phyloP scores from a whole-genome alignment of 352 stramenopile species.

The Pythium scleroteichum region DNA sequence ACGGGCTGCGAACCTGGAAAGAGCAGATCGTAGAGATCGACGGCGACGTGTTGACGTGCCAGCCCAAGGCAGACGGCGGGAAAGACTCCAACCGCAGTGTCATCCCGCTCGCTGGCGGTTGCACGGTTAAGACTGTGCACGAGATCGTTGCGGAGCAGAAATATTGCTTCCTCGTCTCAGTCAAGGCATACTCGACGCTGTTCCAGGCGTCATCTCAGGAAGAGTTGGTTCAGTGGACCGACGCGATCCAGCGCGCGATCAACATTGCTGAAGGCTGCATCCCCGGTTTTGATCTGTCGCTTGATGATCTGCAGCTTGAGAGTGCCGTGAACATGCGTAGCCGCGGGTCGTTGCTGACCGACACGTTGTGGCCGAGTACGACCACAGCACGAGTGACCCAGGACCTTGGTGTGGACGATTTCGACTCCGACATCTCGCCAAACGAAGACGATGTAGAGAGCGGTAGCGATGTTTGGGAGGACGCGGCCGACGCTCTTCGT shows the following conservation, averaged over 20 bases:
- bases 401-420: constrained; percentile 11
- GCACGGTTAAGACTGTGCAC: constrained; percentile 62
- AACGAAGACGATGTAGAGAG: constrained; percentile 35
- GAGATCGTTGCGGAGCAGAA: constrained; percentile 60
- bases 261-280: constrained; percentile 64
- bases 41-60: constrained; percentile 59
- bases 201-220: constrained; percentile 57
- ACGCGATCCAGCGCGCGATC: constrained; percentile 69
- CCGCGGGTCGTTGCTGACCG: constrained; percentile 28
- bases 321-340: constrained; percentile 58
- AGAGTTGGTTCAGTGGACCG: constrained; percentile 56
- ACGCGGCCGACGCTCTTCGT: background rate
- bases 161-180: constrained; percentile 68
- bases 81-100: constrained; percentile 31
- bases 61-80: constrained; percentile 23
- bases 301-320: constrained; percentile 54
- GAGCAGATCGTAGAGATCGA: constrained; percentile 68
- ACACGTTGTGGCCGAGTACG: constrained; percentile 10
- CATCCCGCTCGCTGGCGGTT: constrained; percentile 45
- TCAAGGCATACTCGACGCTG: constrained; percentile 59
- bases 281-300: constrained; percentile 41
- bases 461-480: constrained; percentile 9
- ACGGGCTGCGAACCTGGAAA: constrained; percentile 45
- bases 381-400: background rate
- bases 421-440: constrained; percentile 4